phyloP scores from a whole-genome alignment of 148 eudicot genomes.

The Silene uniflora region DNA sequence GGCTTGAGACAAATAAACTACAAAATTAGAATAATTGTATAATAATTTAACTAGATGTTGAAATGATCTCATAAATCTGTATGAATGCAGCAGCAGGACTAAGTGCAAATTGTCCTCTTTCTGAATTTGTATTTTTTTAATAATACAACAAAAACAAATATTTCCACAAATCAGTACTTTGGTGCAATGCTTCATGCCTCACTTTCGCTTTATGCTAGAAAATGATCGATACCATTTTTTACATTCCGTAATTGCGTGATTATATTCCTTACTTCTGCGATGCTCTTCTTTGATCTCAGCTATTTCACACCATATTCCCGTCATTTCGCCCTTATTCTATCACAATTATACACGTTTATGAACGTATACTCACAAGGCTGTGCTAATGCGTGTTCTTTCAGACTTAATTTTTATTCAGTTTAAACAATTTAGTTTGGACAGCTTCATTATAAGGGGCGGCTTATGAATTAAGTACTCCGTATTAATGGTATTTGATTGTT shows the following conservation, averaged over 20 bases:
- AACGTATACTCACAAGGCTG: too few species aligned
- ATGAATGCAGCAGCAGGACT: neutral
- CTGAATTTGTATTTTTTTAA: neutral
- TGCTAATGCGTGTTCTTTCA: too few species aligned
- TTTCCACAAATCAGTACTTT: neutral
- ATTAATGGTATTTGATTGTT: too few species aligned
- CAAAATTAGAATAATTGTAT: neutral
- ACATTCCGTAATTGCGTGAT: neutral
- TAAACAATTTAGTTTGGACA: too few species aligned
- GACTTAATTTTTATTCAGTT: too few species aligned
- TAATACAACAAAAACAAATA: neutral
- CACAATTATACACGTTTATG: too few species aligned
- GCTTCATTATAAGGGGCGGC: too few species aligned
- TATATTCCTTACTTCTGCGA: neutral
- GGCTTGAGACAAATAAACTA: neutral
- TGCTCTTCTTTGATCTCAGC: neutral
- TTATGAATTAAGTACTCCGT: too few species aligned
- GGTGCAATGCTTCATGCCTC: neutral
- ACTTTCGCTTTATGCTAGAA: neutral
- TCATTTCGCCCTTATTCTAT: too few species aligned
- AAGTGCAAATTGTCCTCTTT: neutral
- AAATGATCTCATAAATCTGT: neutral
- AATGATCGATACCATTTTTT: neutral
- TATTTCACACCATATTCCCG: too few species aligned
- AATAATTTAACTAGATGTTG: neutral